These are phyloP conservation scores for Barnettozyma californica DNA, from an alignment of 805 yeast species.

Conservation along the genomic window DNA sequence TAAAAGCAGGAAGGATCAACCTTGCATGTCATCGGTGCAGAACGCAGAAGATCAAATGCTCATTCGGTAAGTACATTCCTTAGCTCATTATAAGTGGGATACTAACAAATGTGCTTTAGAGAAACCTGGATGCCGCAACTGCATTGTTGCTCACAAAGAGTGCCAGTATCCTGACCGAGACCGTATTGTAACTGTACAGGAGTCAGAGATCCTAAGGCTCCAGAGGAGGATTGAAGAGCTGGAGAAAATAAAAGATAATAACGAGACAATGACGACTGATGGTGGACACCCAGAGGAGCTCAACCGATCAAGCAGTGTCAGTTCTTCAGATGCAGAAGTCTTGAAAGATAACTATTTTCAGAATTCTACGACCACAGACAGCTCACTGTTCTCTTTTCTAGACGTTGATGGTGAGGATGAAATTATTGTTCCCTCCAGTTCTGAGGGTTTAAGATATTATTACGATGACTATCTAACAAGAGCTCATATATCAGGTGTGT, in stretches of 20 bases:
- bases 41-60: conserved; percentile 22
- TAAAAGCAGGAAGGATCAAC: conserved; percentile 19
- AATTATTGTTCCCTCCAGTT: conserved; percentile 8
- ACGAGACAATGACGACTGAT: too few species aligned
- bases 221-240: conserved; percentile 14
- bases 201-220: conserved; percentile 19
- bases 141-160: conserved; percentile 8
- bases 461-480: conserved; percentile 12
- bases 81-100: neutral
- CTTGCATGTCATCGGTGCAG: conserved; percentile 21
- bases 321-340: conserved; percentile 10
- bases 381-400: conserved; percentile 21
- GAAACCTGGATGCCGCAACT: conserved; percentile 21
- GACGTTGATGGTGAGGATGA: conserved; percentile 22
- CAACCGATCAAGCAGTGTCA: neutral
- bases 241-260: conserved; percentile 3
- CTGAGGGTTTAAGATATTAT: conserved; percentile 14
- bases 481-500: conserved; percentile 5
- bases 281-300: neutral
- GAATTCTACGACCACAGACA: conserved; percentile 19
- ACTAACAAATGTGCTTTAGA: neutral
- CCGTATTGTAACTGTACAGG: conserved; percentile 18
- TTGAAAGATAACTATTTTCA: conserved; percentile 19
- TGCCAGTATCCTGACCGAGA: conserved; percentile 21
- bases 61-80: conserved; percentile 16